Evolutionary conservation across 2,329 filamentous ascomycete genomes (phyloP).

Genomic region (Xylariaceae sp.): DNA sequence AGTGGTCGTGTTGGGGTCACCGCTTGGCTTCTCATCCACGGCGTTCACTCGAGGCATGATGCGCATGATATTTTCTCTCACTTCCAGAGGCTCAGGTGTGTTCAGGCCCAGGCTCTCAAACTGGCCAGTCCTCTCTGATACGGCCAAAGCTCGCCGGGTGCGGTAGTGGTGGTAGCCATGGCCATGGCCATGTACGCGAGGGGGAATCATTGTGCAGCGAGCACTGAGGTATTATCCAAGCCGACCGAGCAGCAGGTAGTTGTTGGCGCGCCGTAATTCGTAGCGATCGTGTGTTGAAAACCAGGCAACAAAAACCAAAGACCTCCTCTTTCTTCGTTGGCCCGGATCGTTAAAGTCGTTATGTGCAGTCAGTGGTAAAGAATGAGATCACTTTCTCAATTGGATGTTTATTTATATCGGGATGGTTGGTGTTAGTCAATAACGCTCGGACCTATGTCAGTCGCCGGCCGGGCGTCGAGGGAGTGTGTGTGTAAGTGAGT

Average conservation of each 20-base stretch:
- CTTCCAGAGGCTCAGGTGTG: conserved; percentile 7
- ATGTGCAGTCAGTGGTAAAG: conserved; percentile 5
- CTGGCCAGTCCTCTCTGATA: conserved; percentile 15
- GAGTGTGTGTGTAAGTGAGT: conserved; percentile 17
- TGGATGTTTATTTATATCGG: neutral
- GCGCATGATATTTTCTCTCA: conserved; percentile 11
- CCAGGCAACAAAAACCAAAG: conserved; percentile 3
- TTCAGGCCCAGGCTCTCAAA: conserved; percentile 14
- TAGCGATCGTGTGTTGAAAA: neutral
- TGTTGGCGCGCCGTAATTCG: neutral
- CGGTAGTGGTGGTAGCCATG: conserved; percentile 25
- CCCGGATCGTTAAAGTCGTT: conserved; percentile 13
- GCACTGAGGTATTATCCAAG: conserved; percentile 1
- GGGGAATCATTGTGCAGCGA: conserved; percentile 21
- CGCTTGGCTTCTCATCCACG: conserved; percentile 56
- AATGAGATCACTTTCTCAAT: conserved; percentile 1
- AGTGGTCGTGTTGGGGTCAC: conserved; percentile 46
- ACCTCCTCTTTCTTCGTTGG: conserved; percentile 10
- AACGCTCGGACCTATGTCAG: conserved; percentile 16
- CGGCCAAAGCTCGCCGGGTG: conserved; percentile 18
- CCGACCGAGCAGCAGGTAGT: neutral
- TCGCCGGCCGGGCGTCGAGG: conserved; percentile 22
- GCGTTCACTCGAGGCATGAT: conserved; percentile 31
- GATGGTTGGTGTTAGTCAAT: neutral
- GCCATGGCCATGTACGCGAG: conserved; percentile 24